phyloP scores from a whole-genome alignment of 2,329 filamentous ascomycete species.

The Fusarium beomiforme region DNA sequence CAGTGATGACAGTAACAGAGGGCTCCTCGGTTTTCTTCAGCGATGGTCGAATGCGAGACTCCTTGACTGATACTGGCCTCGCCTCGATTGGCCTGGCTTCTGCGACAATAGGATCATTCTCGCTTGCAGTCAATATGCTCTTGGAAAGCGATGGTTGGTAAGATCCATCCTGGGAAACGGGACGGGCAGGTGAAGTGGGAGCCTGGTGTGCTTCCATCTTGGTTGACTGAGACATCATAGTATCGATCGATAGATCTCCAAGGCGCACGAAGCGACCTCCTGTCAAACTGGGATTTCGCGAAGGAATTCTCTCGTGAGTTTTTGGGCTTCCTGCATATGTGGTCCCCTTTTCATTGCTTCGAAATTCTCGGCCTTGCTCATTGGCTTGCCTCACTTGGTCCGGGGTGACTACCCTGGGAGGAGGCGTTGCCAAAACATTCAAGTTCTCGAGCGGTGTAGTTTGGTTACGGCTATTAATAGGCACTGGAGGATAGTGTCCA shows the following conservation, averaged over 20 bases:
- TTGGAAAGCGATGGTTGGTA: slow-evolving; percentile 30
- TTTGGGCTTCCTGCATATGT: neutral
- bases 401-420: slow-evolving; percentile 28
- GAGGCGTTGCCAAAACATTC: slow-evolving; percentile 37
- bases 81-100: slow-evolving; percentile 19
- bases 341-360: slow-evolving; percentile 2
- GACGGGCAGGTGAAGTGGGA: slow-evolving; percentile 10
- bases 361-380: slow-evolving; percentile 29
- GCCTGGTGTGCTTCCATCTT: neutral
- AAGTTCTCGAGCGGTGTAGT: slow-evolving; percentile 35
- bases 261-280: slow-evolving; percentile 33
- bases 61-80: slow-evolving; percentile 16
- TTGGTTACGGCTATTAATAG: slow-evolving; percentile 24
- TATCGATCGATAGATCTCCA: slow-evolving; percentile 40
- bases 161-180: slow-evolving; percentile 15
- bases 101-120: slow-evolving; percentile 27
- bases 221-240: slow-evolving; percentile 39
- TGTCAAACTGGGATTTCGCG: slow-evolving; percentile 42
- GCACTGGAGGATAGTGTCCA: neutral
- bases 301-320: slow-evolving; percentile 23
- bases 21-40: slow-evolving; percentile 15
- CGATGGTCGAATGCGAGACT: slow-evolving; percentile 22
- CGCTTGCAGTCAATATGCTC: slow-evolving; percentile 31
- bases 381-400: slow-evolving; percentile 39
- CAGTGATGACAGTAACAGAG: slow-evolving; percentile 35